phyloP scores from a whole-genome alignment of 257 asterid species.

The Eustoma russellianum region DNA sequence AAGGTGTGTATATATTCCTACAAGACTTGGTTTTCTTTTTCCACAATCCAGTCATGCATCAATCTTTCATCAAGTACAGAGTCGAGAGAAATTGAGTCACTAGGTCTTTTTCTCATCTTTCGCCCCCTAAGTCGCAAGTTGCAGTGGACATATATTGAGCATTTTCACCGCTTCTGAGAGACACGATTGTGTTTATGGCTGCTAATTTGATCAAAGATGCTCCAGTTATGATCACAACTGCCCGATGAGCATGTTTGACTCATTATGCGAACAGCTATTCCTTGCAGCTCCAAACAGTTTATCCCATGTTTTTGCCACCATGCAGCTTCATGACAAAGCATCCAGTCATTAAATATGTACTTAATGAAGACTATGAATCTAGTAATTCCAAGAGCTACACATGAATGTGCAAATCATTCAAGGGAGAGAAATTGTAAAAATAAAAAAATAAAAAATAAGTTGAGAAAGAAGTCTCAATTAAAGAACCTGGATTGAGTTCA shows the following conservation, averaged over 20 bases:
- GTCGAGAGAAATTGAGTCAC: conserved; percentile 38
- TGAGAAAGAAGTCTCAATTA: conserved; percentile 7
- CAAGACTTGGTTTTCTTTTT: conserved; percentile 50
- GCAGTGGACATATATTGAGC: conserved; percentile 61
- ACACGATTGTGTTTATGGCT: conserved; percentile 41
- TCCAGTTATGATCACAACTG: conserved; percentile 89
- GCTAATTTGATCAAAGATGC: conserved; percentile 61
- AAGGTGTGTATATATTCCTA: too few species aligned
- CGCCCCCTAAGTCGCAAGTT: conserved; percentile 84
- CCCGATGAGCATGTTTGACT: conserved; percentile 88
- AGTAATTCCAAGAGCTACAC: too few species aligned
- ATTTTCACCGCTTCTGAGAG: conserved; percentile 64
- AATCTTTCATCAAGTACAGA: conserved; percentile 63
- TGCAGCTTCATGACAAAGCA: conserved; percentile 52
- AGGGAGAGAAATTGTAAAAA: neutral
- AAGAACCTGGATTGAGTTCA: conserved; percentile 84
- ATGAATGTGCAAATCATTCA: neutral
- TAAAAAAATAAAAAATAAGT: neutral
- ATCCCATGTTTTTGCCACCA: conserved; percentile 98
- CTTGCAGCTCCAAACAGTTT: conserved; percentile 82
- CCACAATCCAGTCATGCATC: conserved; percentile 69
- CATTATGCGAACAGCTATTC: conserved; percentile 76
- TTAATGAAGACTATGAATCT: neutral
- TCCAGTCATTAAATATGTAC: conserved; percentile 17
- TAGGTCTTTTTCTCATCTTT: conserved; percentile 62